Evolutionary conservation across 2,329 filamentous ascomycete genomes (phyloP), one percentile per base, ranked within the genome.

Genomic region (Botrytis paeoniae): DNA sequence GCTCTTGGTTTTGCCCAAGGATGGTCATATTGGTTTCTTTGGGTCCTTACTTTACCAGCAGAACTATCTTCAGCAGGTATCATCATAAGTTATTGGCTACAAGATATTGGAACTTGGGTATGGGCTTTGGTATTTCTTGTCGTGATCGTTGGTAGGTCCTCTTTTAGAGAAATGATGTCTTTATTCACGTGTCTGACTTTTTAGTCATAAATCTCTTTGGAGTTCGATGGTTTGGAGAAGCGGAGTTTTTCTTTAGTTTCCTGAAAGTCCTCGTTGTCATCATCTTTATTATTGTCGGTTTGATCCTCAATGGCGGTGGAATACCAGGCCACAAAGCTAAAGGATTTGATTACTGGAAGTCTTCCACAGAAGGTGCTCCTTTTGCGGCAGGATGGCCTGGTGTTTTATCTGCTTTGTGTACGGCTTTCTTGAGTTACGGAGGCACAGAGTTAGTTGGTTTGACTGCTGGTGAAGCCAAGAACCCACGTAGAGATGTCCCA

Each of bases 161-260:
- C 64, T 29, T 10, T 39, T 35, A 14, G 1, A 1, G 5, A 62
- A 12, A 37, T 62, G 25, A 1, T 62, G 25, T 22, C 14, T 39
- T 37, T 22, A 10, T 4, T 25, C 9, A 62, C 12, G 29, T 62
- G 32, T 35, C 60, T 62, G 37, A 62, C 18, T 2, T 25, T 37
- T n/a, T 37, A 1, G 85, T 83, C 0, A 89, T 94, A 73, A 92
- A 94, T 78, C 85, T 94, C 45, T 84, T 94, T 1, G 91, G 91
- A 1, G 89, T 94, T 1, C 88, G 90, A 77, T 88, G 90, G 5
- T 95, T 93, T 80, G 92, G 92, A n/a, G 92, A 95, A 79, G 89
- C 91, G 14, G 92, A 95, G 79, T 94, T 94, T 79, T 94, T 92
- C 91, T 87, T 94, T 25, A 91, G 85, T 87, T 85, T 91, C n/a